Base-by-base conservation (phyloP, 768 basidiomycete genomes). In the Saitozyma sp. region DNA sequence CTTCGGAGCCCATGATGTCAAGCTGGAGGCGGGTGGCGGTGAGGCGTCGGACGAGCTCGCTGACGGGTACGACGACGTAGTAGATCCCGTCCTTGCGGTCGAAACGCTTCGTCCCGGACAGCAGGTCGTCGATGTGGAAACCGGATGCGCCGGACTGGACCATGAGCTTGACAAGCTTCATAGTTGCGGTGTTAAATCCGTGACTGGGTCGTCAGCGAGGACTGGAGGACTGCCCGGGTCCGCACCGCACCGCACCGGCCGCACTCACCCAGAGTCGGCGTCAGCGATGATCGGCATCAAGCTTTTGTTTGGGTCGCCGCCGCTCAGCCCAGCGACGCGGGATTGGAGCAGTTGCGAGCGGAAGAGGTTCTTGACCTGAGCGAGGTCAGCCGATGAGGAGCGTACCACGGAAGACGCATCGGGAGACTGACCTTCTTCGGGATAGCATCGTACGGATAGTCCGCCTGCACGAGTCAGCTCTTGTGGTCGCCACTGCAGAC, bases 371-470 rank as follows among this genome's bases (percentile, higher is more conserved):
- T 95, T 90, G 0, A 96, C 93, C 77, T 95, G 92, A 76, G 29
- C 29, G 29, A 29, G 29, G 29, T 29, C 29, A 29, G 29, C 29
- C 29, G 29, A 5, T 5, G 29, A 29, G 2, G 29, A 5, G 29
- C 29, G 29, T 29, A 29, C 5, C 2, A 5, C 29, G 2, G 29
- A 29, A 5, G 29, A 29, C 29, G 29, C 29, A 5, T 29, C 29
- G 29, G 29, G 29, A 29, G 2, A 29, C 29, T 29, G 29, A 29
- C 29, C 29, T 29, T 29, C 29, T 96, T 95, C 20, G 94, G 93
- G 14, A 97, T 92, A 0, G 92, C 95, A 9, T 92, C 93, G 79
- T 96, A 96, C 1, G 93, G 92, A 77, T 96, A 95, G 79, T 97
- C 94, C 42, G 71, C 70, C 92, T 29, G 29, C 2, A 29, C 29